Conservation (phyloP, 169 alveolate species). For the Perkinsus olseni region DNA sequence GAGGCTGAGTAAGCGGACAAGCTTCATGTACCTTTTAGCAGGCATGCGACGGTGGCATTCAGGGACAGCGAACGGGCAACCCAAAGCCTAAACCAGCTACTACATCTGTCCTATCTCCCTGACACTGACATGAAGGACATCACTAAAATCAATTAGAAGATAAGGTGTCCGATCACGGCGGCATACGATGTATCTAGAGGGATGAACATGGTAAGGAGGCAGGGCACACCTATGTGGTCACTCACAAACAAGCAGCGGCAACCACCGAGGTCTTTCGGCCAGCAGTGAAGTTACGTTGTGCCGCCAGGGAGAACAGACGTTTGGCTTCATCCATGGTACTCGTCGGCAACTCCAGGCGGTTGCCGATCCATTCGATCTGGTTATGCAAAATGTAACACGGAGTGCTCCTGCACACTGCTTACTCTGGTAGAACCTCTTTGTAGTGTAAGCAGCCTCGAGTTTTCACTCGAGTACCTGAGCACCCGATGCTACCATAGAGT, state of each 20-base stretch:
- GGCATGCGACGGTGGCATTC: not conserved
- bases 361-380: conserved; percentile 70
- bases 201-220: not conserved
- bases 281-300: conserved; percentile 83
- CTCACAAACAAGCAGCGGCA: conserved; percentile 79
- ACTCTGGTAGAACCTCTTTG: conserved; percentile 55
- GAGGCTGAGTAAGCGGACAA: conserved; percentile 65
- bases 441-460: not conserved
- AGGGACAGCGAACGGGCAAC: not conserved
- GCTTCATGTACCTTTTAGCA: conserved; percentile 48
- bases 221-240: not conserved
- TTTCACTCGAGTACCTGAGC: not conserved
- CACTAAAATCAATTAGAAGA: conserved; percentile 87
- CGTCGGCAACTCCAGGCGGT: conserved; percentile 59
- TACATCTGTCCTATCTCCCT: conserved; percentile 63
- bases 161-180: conserved; percentile 85
- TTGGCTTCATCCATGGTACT: conserved; percentile 78
- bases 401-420: conserved; percentile 62
- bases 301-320: conserved; percentile 80
- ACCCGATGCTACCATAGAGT: not conserved
- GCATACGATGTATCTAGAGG: conserved; percentile 69
- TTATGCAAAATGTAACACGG: conserved; percentile 58
- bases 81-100: not conserved
- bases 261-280: conserved; percentile 86
- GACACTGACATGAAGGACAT: conserved; percentile 77